Evolutionary conservation across 345 rosid species (phyloP), one percentile per base, ranked within the genome.

Genomic region (Sonneratia caseolaris): DNA sequence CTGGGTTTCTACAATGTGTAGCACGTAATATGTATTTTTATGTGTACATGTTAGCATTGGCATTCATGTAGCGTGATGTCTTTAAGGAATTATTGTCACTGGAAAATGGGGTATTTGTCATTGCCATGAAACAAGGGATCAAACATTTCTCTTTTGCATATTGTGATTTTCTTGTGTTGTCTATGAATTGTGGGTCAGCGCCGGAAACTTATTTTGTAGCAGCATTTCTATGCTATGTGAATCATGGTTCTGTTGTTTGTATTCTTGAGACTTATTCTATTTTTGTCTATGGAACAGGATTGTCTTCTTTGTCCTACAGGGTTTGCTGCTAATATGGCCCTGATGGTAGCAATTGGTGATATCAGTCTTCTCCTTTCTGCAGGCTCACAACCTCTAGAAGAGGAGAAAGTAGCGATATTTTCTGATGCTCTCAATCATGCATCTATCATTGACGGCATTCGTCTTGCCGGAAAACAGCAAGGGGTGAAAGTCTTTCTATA

Each of bases 221-320:
- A 62, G 66, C 66, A 27, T 24, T 62, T 9, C 1, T 24, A 0
- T 11, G 3, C 15, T 11, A 24, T 61, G 24, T 11, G 37, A 61
- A 32, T 61, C 22, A 13, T 67, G 38, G 64, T 73, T 73, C 22
- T 37, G 32, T 59, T 7, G 8, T 22, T 36, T 73, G 66, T 48
- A 37, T 47, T 59, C 68, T 66, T 45, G 38, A 75, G 79, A 75
- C 77, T 80, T 72, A 78, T 82, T 22, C 72, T 55, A 51, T 71
- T 69, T 48, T 76, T 73, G 71, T 74, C 72, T 72, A 75, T 77
- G 70, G 55, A 70, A 66, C 78, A 91, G 98, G 98, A 94, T 69
- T 91, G 96, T 84, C 96, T 94, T 85, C 96, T 91, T 72, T 94
- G 98, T 84, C 97, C 98, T 70, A 85, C 95, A 76, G 98, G 98